These are phyloP conservation scores for Penicillium sp. DNA, from an alignment of 2,329 filamentous ascomycete genomes.

Conservation along the genomic window DNA sequence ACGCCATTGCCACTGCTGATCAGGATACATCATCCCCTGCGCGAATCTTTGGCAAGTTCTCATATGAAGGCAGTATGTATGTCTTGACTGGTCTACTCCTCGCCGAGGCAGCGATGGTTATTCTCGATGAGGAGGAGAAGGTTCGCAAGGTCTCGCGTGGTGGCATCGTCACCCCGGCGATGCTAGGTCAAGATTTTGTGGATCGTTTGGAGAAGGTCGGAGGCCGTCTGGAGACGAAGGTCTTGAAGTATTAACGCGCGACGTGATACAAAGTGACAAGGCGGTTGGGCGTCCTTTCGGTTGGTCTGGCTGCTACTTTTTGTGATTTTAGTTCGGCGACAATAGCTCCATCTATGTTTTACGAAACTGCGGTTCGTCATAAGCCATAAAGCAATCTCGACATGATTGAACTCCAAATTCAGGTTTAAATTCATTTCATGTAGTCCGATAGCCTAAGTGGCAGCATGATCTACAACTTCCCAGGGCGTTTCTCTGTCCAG, in stretches of 20 bases:
- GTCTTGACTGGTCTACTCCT: slow-evolving; percentile 41
- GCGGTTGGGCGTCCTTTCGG: no score
- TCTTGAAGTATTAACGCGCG: slow-evolving; percentile 28
- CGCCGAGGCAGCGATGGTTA: slow-evolving; percentile 43
- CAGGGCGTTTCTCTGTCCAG: slow-evolving; percentile 33
- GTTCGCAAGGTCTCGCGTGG: slow-evolving; percentile 39
- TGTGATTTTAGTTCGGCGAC: no score
- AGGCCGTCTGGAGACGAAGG: slow-evolving; percentile 37
- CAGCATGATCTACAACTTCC: slow-evolving; percentile 43
- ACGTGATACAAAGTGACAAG: no score
- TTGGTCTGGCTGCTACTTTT: no score
- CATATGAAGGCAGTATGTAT: slow-evolving; percentile 41
- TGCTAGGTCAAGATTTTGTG: slow-evolving; percentile 44
- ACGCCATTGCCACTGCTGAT: slow-evolving; percentile 44
- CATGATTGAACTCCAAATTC: no score
- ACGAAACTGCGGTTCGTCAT: no score
- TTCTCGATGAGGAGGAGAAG: slow-evolving; percentile 40
- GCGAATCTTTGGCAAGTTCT: slow-evolving; percentile 40
- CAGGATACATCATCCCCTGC: slow-evolving; percentile 30
- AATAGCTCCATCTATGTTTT: no score
- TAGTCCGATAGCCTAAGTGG: no score
- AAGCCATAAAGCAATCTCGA: no score
- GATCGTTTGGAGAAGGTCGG: slow-evolving; percentile 43
- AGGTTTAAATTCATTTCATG: no score
- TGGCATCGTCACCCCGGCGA: slow-evolving; percentile 47